A percentile compares a stretch with the other conserved stretches of the same genome.
phyloP scores from a whole-genome alignment of 768 basidiomycete genomes.

The Baorangia bicolor region DNA sequence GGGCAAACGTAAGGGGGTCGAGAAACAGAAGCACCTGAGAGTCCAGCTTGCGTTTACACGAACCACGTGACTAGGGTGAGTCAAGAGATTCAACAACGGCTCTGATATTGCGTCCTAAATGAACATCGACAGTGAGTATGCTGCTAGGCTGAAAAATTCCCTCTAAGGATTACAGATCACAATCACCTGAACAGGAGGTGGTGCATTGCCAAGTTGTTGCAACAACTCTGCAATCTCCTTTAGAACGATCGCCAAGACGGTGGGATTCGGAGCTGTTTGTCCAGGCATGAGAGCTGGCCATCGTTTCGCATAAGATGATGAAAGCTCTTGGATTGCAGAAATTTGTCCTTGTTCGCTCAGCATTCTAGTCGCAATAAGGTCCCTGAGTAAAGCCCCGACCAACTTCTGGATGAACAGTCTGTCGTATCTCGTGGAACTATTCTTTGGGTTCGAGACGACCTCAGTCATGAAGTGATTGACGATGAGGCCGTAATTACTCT shows the following conservation, averaged over 20 bases:
- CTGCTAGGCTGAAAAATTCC: background rate
- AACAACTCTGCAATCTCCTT: conserved; percentile 84
- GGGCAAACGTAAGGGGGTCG: conserved; percentile 82
- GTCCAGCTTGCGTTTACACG: conserved; percentile 86
- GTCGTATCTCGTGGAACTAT: conserved; percentile 65
- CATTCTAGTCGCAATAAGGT: conserved; percentile 85
- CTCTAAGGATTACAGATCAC: background rate
- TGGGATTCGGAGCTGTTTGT: conserved; percentile 62
- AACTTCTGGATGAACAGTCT: conserved; percentile 66
- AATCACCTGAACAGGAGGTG: conserved; percentile 78
- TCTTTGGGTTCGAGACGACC: conserved; percentile 62
- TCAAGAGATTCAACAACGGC: conserved; percentile 78
- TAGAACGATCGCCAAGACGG: conserved; percentile 70
- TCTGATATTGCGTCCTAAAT: conserved; percentile 80
- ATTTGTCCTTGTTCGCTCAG: conserved; percentile 95
- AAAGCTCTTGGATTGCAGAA: conserved; percentile 82
- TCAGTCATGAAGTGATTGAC: conserved; percentile 77
- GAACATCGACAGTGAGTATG: background rate
- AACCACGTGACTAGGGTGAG: conserved; percentile 86
- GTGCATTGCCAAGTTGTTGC: conserved; percentile 89
- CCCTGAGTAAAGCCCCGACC: conserved; percentile 75
- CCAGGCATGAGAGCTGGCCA: conserved; percentile 96
- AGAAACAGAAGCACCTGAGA: conserved; percentile 86
- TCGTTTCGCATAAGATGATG: conserved; percentile 76
- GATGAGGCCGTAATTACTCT: conserved; percentile 78